Base-by-base conservation (phyloP, 192 early-diverging fungal genomes). In the Coemansia sp. region DNA sequence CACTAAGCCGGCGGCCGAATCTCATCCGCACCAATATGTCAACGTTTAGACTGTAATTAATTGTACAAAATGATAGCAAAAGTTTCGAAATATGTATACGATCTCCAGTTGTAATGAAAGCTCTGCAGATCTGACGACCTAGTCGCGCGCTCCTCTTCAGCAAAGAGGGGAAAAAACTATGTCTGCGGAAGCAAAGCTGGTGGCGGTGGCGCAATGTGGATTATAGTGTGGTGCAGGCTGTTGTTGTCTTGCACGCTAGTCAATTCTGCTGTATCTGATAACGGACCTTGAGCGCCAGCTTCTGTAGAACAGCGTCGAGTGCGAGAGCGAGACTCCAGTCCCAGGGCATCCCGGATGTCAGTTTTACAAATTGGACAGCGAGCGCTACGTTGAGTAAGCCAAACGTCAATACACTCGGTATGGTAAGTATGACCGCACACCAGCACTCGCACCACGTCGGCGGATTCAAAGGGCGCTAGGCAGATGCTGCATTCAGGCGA, bases 401-500 rank as follows among this genome's bases (percentile, higher is more conserved):
- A 85, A 39, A 69, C 80, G 62, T 91, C 91, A 41, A 92, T 78
- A 66, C 91, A 92, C 9, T 78, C 78, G 11, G 63, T 63, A 69
- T 92, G 91, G 69, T 86, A 92, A 31, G 74, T 74, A 64, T 92
- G 91, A 9, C 65, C 69, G 62, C 91, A 92, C 27, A 80, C 51
- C 8, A 92, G 82, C 19, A 85, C 80, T 8, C 91, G 85, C 31
- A 89, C 73, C n/a, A 63, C 32, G 37, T 89, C 89, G 32, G 81
- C 84, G 0, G 63, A 59, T 66, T 86, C 77, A 57, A 87, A 92
- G 25, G 80, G 82, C 66, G 76, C 70, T 48, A 91, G 67, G 67
- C 90, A 92, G 36, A 92, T 81, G 27, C 85, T 86, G 72, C 90
- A 92, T 27, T 81, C 78, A 10, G 70, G 67, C 34, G 78, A 72